Evolutionary conservation across 2,329 filamentous ascomycete genomes (phyloP), one percentile per base, ranked within the genome.

Genomic region (Paraphaeosphaeria sporulosa): DNA sequence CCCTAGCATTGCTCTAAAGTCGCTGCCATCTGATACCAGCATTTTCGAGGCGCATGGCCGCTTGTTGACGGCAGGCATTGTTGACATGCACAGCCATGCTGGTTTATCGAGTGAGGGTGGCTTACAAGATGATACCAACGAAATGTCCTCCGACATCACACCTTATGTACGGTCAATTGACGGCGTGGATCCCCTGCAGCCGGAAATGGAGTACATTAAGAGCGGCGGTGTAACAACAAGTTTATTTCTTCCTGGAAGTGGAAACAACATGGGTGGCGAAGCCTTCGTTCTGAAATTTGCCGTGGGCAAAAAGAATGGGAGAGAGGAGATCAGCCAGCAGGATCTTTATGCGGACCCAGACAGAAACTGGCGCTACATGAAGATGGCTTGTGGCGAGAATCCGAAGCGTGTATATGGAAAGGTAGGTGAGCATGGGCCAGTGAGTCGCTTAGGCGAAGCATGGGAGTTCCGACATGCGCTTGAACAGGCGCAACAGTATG

Each of bases 351-450:
- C 89, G 1, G 87, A 90, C 54, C 88, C 88, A 0, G 87, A 89
- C 44, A 81, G 82, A 23, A 85, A 80, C 61, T 89, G 88, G 85
- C 83, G 89, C 21, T 91, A 90, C 74, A 89, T 92, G 83, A 91
- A 92, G 79, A 91, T 91, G 89, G 89, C 89, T 0, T 91, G 89
- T 64, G 89, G 89, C 38, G 89, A 91, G 76, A 91, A 91, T 67
- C 80, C 89, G 1, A 90, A 90, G 78, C 78, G 82, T 0, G 78
- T 87, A 0, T 89, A 90, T 61, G 87, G 87, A 10, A 80, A 79
- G 48, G 69, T 78, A 4, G 86, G 86, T 25, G 80, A 83, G 54
- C 79, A 79, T 48, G 84, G 85, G 0, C 87, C 87, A 0, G 82
- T 82, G 57, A 90, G 86, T 62, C 81, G 89, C 1, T 79, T 91